Percentiles rank a stretch among this genome's conserved stretches.
These are phyloP conservation scores for Diplodia scrobiculata DNA, from an alignment of 2,329 filamentous ascomycete species.

Conservation along the genomic window DNA sequence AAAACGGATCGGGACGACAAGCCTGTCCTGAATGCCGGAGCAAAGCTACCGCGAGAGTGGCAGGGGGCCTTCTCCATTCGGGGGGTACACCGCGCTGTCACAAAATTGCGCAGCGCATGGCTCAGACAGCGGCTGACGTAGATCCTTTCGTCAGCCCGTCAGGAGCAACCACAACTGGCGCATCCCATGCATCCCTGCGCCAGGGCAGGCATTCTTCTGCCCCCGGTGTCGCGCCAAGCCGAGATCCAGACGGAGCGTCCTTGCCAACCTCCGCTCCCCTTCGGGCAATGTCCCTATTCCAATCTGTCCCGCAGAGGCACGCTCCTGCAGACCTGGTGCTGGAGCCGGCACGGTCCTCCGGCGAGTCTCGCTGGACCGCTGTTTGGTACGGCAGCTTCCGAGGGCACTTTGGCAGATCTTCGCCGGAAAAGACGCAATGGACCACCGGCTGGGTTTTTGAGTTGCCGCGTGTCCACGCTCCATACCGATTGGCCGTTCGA, in stretches of 20 bases:
- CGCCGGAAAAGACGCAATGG: slow-evolving; percentile 21
- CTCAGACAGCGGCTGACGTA: slow-evolving; percentile 29
- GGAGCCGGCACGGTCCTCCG: slow-evolving; percentile 6
- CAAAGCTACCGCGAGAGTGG: slow-evolving; percentile 16
- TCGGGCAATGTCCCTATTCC: slow-evolving; percentile 22
- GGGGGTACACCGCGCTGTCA: slow-evolving; percentile 27
- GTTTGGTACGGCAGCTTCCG: slow-evolving; percentile 29
- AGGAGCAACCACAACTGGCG: slow-evolving; percentile 23
- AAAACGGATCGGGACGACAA: slow-evolving; percentile 13
- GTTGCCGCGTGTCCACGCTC: slow-evolving; percentile 25
- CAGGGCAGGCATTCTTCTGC: slow-evolving; percentile 7
- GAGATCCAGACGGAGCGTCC: slow-evolving; percentile 24
- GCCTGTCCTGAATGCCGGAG: slow-evolving; percentile 24
- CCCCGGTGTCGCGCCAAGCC: slow-evolving; percentile 12
- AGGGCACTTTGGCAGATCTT: slow-evolving; percentile 25
- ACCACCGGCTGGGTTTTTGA: slow-evolving; percentile 15
- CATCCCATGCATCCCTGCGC: slow-evolving; percentile 24
- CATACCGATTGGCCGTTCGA: slow-evolving; percentile 26
- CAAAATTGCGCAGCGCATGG: slow-evolving; percentile 29
- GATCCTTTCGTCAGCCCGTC: slow-evolving; percentile 30
- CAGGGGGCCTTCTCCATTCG: slow-evolving; percentile 25
- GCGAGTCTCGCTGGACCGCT: slow-evolving; percentile 16
- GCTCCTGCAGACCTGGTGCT: slow-evolving; percentile 15
- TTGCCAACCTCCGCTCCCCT: slow-evolving; percentile 22
- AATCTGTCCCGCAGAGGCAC: slow-evolving; percentile 21